phyloP scores from a whole-genome alignment of 2,329 filamentous ascomycete species.

The Penicillium sp. region DNA sequence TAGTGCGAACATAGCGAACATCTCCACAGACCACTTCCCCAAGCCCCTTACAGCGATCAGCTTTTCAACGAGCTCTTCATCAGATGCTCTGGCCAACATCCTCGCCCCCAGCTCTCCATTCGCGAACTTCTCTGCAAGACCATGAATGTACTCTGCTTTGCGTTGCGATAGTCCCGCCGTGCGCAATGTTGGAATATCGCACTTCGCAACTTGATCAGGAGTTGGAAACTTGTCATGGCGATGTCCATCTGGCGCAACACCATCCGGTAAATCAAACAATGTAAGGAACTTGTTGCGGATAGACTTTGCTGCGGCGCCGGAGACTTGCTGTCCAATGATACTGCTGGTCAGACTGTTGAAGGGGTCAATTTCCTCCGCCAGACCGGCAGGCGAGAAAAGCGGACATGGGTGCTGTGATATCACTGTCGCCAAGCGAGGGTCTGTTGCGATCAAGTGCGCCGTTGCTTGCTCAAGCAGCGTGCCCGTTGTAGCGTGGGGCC shows the following conservation, averaged over 20 bases:
- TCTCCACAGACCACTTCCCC: constrained; percentile 90
- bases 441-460: constrained; percentile 70
- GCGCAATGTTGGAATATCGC: constrained; percentile 67
- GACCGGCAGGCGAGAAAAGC: constrained; percentile 76
- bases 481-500: constrained; percentile 62
- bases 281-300: constrained; percentile 84
- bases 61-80: constrained; percentile 81
- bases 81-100: constrained; percentile 74
- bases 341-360: constrained; percentile 81
- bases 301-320: constrained; percentile 82
- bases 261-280: constrained; percentile 60
- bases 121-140: constrained; percentile 78
- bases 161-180: constrained; percentile 87
- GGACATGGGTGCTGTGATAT: constrained; percentile 75
- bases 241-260: constrained; percentile 10
- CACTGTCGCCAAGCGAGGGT: constrained; percentile 69
- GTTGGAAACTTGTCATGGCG: constrained; percentile 62
- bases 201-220: constrained; percentile 69
- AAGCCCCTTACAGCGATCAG: constrained; percentile 84
- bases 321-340: constrained; percentile 96
- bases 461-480: constrained; percentile 75
- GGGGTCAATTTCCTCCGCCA: constrained; percentile 85
- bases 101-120: constrained; percentile 72
- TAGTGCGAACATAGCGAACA: constrained; percentile 96
- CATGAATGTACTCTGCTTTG: constrained; percentile 92